These are phyloP conservation scores for Bryum argenteum DNA, from an alignment of 225 moss, liverwort and hornwort species.

Conservation along the genomic window DNA sequence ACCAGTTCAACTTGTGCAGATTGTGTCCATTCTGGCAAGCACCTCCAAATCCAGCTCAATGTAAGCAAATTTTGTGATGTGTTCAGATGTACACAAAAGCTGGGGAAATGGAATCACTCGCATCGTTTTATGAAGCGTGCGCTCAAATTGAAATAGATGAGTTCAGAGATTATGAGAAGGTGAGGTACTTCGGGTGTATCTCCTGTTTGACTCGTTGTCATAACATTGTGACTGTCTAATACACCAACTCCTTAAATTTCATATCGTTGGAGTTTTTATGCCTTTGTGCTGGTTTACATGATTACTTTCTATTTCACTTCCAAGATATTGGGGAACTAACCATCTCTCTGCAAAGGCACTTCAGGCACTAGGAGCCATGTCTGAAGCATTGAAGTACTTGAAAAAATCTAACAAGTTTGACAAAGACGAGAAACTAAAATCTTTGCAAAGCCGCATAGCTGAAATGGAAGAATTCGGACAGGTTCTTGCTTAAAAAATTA, in stretches of 20 bases:
- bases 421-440: conserved; percentile 64
- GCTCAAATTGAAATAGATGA: conserved; percentile 92
- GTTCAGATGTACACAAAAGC: conserved; percentile 93
- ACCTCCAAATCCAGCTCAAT: conserved; percentile 14
- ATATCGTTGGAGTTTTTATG: neutral
- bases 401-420: conserved; percentile 49
- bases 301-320: conserved; percentile 2
- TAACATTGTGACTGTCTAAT: neutral
- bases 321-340: conserved; percentile 3
- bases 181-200: conserved; percentile 3
- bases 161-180: conserved; percentile 89
- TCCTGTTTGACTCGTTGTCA: neutral
- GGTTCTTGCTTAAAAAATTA: conserved; percentile 40
- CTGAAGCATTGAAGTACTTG: conserved; percentile 75
- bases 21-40: neutral
- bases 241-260: neutral
- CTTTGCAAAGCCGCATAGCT: conserved; percentile 59
- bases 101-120: conserved; percentile 82
- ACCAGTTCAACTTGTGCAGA: neutral
- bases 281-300: neutral
- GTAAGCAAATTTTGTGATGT: neutral
- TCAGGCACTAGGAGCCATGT: conserved; percentile 86
- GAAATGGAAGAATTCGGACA: conserved; percentile 80
- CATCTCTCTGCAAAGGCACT: conserved; percentile 16
- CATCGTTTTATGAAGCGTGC: conserved; percentile 91